Base-by-base conservation (phyloP, 805 yeast species). In the Yueomyces sinensis region DNA sequence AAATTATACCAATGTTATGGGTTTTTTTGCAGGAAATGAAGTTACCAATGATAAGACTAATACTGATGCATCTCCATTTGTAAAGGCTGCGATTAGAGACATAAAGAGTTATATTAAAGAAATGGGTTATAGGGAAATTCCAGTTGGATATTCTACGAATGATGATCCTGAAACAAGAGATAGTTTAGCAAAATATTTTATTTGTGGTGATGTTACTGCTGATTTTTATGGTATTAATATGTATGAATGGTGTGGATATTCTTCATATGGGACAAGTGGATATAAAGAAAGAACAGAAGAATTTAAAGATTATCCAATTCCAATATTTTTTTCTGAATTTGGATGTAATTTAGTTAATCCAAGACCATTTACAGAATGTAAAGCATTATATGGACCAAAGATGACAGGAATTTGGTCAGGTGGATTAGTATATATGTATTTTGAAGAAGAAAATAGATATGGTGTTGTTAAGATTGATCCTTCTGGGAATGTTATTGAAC, bases 1-100 rank as follows among this genome's bases (percentile, higher is more conserved):
- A 39, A 65, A 70, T 47, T 89, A 87, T 62, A 61, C 77, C 32
- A 89, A 89, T 60, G 72, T 83, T 15, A 66, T 89, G 42, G 98
- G 97, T 2, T 87, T 83, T 70, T 87, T 89, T 61, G 97, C 97
- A 20, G 98, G 97, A 41, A 91, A 91, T 61, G 98, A 89, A 68
- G 97, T 91, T 35, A 74, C 89, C 40, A 89, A 87, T 59, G 84
- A 82, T 52, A 62, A 60, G 30, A 63, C 84, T 32, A 87, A 83
- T 59, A 82, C 96, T 13, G 78, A 75, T 46, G 82, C 96, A 23
- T 86, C 96, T 20, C 84, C 96, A 2, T 89, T 76, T 59, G 94
- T 91, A 37, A 91, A 89, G 68, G 95, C 97, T 22, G 95, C 97
- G 14, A 70, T 91, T 41, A 78, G 98, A 60, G 98, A 89, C 56